These are phyloP conservation scores for Talaromyces sp. DNA, from an alignment of 2,329 filamentous ascomycete genomes.

Conservation along the genomic window DNA sequence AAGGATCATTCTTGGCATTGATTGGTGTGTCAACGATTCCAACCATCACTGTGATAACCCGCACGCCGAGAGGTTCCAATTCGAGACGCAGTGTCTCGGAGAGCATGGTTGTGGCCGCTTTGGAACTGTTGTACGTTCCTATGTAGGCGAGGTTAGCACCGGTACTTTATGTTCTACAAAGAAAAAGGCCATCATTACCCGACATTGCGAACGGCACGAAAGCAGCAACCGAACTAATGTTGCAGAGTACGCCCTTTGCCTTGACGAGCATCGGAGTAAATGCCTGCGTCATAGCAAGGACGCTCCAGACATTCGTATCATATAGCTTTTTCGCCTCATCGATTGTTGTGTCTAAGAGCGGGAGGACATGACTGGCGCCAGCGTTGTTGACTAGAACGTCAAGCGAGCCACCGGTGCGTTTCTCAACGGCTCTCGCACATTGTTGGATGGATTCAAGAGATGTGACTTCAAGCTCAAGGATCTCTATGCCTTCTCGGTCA, in stretches of 20 bases:
- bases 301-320: constrained; percentile 30
- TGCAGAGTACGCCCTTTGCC: constrained; percentile 30
- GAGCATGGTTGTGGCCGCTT: background rate
- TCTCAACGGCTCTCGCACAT: background rate
- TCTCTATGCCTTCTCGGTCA: constrained; percentile 24
- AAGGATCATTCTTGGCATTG: background rate
- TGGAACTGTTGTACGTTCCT: background rate
- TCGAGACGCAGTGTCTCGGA: background rate
- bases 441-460: constrained; percentile 28
- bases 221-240: constrained; percentile 33
- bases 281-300: constrained; percentile 28
- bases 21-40: background rate
- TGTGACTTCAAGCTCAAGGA: constrained; percentile 15
- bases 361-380: constrained; percentile 18
- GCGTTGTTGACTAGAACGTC: constrained; percentile 11
- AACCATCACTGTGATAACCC: background rate
- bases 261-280: constrained; percentile 26
- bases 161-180: background rate
- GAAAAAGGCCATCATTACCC: constrained; percentile 6
- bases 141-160: background rate
- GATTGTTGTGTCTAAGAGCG: constrained; percentile 25
- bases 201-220: constrained; percentile 24
- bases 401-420: constrained; percentile 16
- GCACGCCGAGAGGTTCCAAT: background rate
- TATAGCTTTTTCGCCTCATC: constrained; percentile 26